Evolutionary conservation across 257 asterid genomes (phyloP).

Genomic region (Solanum corneliomulleri): DNA sequence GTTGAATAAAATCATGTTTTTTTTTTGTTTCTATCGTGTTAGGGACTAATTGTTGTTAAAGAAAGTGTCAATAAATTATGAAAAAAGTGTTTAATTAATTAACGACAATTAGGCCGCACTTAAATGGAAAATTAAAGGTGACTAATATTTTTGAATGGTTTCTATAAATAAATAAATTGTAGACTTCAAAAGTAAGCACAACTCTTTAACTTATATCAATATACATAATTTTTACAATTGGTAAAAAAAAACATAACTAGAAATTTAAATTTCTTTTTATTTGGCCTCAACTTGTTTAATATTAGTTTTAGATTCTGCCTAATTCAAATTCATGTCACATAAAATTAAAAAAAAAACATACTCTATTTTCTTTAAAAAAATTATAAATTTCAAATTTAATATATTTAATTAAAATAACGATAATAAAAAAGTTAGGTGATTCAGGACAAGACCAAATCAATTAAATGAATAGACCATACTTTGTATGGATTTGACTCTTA

Average conservation of each 20-base stretch:
- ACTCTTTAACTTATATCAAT: neutral
- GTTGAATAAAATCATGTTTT: neutral
- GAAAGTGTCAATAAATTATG: neutral
- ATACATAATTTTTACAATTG: neutral
- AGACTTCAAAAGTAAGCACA: neutral
- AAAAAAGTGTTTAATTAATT: neutral
- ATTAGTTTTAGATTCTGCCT: neutral
- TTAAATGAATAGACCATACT: neutral
- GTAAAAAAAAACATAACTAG: neutral
- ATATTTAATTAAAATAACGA: too few relatives aligned
- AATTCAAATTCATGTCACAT: neutral
- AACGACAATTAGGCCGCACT: neutral
- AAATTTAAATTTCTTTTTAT: neutral
- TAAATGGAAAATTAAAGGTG: neutral
- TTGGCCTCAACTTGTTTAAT: neutral
- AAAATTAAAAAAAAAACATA: neutral
- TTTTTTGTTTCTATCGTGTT: neutral
- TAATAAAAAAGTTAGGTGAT: neutral
- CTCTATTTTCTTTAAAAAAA: neutral
- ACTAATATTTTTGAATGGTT: neutral
- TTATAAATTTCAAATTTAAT: neutral
- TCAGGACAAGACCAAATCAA: neutral
- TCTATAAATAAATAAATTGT: neutral
- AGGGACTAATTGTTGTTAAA: neutral
- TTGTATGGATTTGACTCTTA: neutral